Evolutionary conservation across 768 basidiomycete genomes (phyloP).

Genomic region (Boletus edulis): DNA sequence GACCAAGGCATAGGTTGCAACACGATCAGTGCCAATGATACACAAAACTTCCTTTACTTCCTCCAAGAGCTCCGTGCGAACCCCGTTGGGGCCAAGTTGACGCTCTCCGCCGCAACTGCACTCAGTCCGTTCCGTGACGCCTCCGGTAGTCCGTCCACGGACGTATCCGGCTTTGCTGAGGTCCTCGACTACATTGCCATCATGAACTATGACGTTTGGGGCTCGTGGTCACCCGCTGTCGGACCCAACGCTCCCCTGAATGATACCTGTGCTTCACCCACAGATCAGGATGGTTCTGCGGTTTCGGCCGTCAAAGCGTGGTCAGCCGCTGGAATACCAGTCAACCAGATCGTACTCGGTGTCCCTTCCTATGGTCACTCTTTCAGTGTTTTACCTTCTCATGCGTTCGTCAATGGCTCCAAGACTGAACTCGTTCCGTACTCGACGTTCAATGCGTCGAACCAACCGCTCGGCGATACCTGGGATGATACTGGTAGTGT

Average conservation of each 20-base stretch:
- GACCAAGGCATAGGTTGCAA: conserved; percentile 70
- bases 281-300: conserved; percentile 69
- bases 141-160: conserved; percentile 55
- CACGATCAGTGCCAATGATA: conserved; percentile 51
- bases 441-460: conserved; percentile 45
- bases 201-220: conserved; percentile 69
- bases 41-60: conserved; percentile 75
- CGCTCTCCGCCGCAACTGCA: conserved; percentile 68
- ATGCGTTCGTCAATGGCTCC: conserved; percentile 38
- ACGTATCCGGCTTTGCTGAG: conserved; percentile 71
- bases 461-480: conserved; percentile 51
- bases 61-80: conserved; percentile 62
- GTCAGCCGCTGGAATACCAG: conserved; percentile 74
- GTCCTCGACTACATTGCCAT: conserved; percentile 64
- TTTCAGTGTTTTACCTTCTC: conserved; percentile 41
- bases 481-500: conserved; percentile 50
- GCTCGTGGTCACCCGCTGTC: conserved; percentile 48
- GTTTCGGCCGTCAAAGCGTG: conserved; percentile 69
- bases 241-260: conserved; percentile 83
- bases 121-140: conserved; percentile 62
- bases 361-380: conserved; percentile 83
- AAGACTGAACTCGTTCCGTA: conserved; percentile 39
- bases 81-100: conserved; percentile 49
- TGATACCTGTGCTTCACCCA: conserved; percentile 64
- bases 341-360: conserved; percentile 68